Percentiles rank a stretch among this genome's conserved stretches.
These are phyloP conservation scores for Hypericum androsaemum DNA, from an alignment of 345 rosid genomes.

Conservation along the genomic window DNA sequence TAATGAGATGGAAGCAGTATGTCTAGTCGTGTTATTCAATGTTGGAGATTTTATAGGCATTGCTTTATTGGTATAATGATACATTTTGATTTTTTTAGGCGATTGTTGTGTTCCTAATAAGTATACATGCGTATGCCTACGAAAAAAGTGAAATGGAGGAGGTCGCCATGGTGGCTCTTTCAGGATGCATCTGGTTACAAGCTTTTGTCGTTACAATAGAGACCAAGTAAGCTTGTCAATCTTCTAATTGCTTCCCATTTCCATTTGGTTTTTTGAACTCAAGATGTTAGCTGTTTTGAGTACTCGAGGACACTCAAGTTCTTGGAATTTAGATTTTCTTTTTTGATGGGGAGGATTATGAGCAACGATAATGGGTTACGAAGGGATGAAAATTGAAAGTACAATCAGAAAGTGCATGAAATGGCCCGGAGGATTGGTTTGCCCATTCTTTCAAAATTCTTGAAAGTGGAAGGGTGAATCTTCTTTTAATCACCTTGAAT, in stretches of 20 bases:
- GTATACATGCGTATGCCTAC: slow-evolving; percentile 70
- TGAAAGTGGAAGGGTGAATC: background rate
- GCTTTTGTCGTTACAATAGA: slow-evolving; percentile 87
- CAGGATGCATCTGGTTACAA: slow-evolving; percentile 98
- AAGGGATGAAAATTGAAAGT: no score
- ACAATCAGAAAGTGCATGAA: no score
- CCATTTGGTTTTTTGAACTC: no score
- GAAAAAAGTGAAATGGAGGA: slow-evolving; percentile 98
- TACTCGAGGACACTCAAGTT: no score
- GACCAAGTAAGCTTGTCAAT: slow-evolving; percentile 60
- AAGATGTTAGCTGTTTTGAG: no score
- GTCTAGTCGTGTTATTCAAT: no score
- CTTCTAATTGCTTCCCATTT: no score
- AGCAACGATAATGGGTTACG: no score
- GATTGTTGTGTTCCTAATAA: slow-evolving; percentile 72
- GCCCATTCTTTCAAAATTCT: background rate
- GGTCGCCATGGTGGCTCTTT: slow-evolving; percentile 89
- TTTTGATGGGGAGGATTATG: no score
- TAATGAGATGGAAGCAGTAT: no score
- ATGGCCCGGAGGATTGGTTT: background rate
- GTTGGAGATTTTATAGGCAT: no score
- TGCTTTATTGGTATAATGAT: background rate
- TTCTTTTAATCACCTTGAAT: slow-evolving; percentile 3
- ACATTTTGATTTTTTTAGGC: slow-evolving; percentile 45
- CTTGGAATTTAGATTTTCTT: no score